Base-by-base conservation (phyloP, 2,329 filamentous ascomycete genomes). In the Trichoderma brevicompactum region DNA sequence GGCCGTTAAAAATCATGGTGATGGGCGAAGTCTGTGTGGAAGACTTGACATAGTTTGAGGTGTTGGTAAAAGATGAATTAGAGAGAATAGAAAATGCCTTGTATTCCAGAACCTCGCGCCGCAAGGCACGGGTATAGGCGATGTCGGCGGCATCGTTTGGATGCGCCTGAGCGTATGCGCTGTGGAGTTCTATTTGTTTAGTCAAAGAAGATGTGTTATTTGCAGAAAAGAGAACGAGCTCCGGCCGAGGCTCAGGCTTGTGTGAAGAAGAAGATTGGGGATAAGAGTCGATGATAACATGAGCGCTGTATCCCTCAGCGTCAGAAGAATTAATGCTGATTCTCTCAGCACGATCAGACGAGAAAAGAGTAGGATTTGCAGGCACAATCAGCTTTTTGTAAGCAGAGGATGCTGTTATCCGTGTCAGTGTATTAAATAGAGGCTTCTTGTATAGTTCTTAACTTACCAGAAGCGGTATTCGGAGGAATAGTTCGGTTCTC, bases 1-100 rank as follows among this genome's bases (percentile, higher is more conserved):
- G 80, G 5, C 80, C 80, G 0, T 79, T 81, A 70, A 74, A 75
- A 34, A 74, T 67, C 82, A 82, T 67, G 9, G 70, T 64, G 1
- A 73, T 8, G 0, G 41, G 6, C 7, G 59, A 38, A 23, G 58
- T 54, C 48, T 17, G 10, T 4, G 46, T 36, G n/a, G 36, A 43
- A 38, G 23, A 38, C 43, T 63, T 63, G 34, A 46, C 38, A 10
- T 17, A 52, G 28, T 44, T 44, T 7, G 49, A 61, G 67, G 38
- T 34, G 38, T 38, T 64, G 8, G 13, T 52, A 28, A 60, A 52
- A 23, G 32, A 63, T 5, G 58, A 52, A 17, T 56, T 38, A 10
- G 63, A 38, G 36, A 69, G 67, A 17, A 75, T 66, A 8, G 60
- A 40, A 41, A 56, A 65, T 40, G 62, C 36, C 7, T 48, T 62